Evolutionary conservation across 192 early-diverging fungal species (phyloP), one percentile per base, ranked within the genome.

Genomic region (Coemansia erecta): DNA sequence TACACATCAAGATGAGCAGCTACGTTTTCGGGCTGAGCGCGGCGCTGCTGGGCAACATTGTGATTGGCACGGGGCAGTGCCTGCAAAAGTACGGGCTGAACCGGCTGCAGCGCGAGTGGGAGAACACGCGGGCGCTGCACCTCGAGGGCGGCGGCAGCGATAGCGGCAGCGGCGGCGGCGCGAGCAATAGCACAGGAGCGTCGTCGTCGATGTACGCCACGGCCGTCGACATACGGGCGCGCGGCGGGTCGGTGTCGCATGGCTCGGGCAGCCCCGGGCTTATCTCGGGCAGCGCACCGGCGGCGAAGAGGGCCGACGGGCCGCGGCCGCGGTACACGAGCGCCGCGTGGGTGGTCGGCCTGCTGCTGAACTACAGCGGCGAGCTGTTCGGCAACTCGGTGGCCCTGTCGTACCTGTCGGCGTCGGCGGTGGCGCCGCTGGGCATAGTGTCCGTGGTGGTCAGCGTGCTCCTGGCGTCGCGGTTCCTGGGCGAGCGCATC

Each of bases 1-100:
- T 31, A 43, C 39, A 1, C 31, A 44, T 53, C 37, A 43, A 23
- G n/a, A 21, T 55, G 53, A 77, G 70, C 64, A 55, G 64, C 55
- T 73, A 64, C 41, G n/a, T 80, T 21, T 51, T 74, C 15, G 77
- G 77, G 33, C 58, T 80, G 15, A 22, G 52, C 1, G 77, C 77
- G 22, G 71, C 77, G 9, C 19, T 80, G 13, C 43, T 61, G 53
- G 77, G 77, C 46, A 80, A 80, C 24, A 63, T 73, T 42, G 77
- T 80, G 6, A 80, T 80, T 56, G 77, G 77, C 44, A 52, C 65
- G 9, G 77, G 72, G 14, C 77, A 80, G 53, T 80, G 77, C 53
- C 18, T 80, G 61, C 77, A 80, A 58, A 80, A 80, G 48, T 65
- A 68, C 47, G 77, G 68, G 46, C 59, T 80, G 33, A 80, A 73